Percentiles rank a stretch among this genome's conserved stretches.
These are phyloP conservation scores for Akanthomyces uredinophilus DNA, from an alignment of 2,329 filamentous ascomycete species.

Conservation along the genomic window DNA sequence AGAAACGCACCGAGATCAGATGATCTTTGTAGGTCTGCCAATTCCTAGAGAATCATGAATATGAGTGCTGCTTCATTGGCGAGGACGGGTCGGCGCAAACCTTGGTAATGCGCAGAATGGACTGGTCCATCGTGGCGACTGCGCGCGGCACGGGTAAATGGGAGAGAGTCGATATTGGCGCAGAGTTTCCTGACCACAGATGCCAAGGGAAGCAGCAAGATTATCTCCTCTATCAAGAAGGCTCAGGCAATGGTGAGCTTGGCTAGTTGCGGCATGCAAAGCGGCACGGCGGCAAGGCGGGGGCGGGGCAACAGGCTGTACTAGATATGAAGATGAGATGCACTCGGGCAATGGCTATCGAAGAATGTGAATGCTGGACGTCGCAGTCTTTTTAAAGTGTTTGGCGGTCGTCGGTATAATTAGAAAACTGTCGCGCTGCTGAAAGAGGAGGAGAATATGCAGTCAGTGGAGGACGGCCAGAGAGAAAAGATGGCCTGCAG, in stretches of 20 bases:
- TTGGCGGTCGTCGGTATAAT: not conserved
- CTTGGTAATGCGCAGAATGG: slow-evolving; percentile 81
- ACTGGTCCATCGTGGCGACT: slow-evolving; percentile 57
- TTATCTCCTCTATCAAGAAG: not conserved
- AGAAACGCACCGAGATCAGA: slow-evolving; percentile 69
- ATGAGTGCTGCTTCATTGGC: slow-evolving; percentile 1
- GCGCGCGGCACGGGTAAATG: slow-evolving; percentile 9
- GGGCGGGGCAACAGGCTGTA: slow-evolving; percentile 5
- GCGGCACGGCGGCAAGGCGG: slow-evolving; percentile 7
- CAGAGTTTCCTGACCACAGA: not conserved
- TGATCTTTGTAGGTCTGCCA: slow-evolving; percentile 77
- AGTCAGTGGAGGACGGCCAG: not conserved
- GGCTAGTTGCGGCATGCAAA: not conserved
- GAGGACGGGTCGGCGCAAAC: slow-evolving; percentile 39
- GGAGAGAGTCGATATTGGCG: not conserved
- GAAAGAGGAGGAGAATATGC: not conserved
- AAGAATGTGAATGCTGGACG: not conserved
- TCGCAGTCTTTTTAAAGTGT: not conserved
- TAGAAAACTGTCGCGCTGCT: not conserved
- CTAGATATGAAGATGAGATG: not conserved
- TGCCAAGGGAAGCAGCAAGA: not conserved
- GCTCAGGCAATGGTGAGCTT: not conserved
- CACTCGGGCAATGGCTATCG: not conserved
- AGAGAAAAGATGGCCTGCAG: not conserved
- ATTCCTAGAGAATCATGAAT: slow-evolving; percentile 54